Base-by-base conservation (phyloP, 768 basidiomycete species). In the Auriscalpium microsporum region DNA sequence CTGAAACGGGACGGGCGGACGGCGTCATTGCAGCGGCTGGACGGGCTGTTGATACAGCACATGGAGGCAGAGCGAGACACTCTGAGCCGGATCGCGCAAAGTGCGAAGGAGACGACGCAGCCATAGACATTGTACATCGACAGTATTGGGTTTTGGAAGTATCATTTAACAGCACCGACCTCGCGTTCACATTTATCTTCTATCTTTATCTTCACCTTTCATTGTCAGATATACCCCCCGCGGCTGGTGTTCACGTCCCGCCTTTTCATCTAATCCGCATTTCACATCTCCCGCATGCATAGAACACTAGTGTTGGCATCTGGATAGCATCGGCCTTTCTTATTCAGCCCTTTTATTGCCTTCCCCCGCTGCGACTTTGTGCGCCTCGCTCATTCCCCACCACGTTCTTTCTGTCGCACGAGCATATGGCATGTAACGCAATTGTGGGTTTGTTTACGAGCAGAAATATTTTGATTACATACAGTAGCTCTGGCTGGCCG, bases 31-130 rank as follows among this genome's bases (percentile, higher is more conserved):
- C 75, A 71, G 70, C 80, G 76, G 69, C 71, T 92, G 60, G 88
- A 92, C 66, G 90, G 88, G 58, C 78, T 93, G 81, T 71, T 93
- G 52, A 71, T 83, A 53, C 83, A 86, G 67, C 90, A 93, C 66
- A 86, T 92, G 74, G 86, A 87, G 70, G 78, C 83, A 52, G 90
- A 93, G 71, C 83, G 82, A 72, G 86, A 90, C 64, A 83, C 81
- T 36, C 76, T 93, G 63, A 86, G 80, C 72, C 76, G 82, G 70
- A 90, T 93, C 66, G 84, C 90, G 52, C 70, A 66, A 62, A 76
- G 64, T 48, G 63, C 55, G 36, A 60, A 59, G 55, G 58, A 58
- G n/a, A 38, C 59, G 34, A 48, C 40, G 8, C 40, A 17, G 17
- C 40, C 40, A 42, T 42, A 56, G 45, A 49, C 58, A 53, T 60